Evolutionary conservation across 23 red algal genomes (phyloP).

Genomic region (Gracilaria vermiculophylla): DNA sequence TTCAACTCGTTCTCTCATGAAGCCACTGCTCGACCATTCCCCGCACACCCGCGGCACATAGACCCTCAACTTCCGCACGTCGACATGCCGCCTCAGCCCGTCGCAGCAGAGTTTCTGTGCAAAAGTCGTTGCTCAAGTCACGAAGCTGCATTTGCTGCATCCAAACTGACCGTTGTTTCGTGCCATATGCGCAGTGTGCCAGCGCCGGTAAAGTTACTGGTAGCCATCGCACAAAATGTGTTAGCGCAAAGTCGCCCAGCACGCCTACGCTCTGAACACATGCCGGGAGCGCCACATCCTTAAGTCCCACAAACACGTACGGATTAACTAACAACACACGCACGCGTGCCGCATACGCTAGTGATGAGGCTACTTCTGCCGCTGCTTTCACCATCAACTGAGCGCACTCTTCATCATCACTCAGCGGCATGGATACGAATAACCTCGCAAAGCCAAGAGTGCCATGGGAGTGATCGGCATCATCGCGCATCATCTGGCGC

Average conservation of each 20-base stretch:
- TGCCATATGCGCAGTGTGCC: background rate
- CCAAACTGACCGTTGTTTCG: background rate
- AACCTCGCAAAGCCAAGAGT: background rate
- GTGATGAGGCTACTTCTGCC: background rate
- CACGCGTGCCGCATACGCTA: background rate
- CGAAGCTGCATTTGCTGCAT: constrained; percentile 5
- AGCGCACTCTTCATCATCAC: too few relatives aligned
- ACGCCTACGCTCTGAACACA: background rate
- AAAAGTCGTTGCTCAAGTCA: background rate
- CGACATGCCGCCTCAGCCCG: background rate
- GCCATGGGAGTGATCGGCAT: background rate
- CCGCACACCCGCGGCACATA: background rate
- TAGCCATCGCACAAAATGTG: background rate
- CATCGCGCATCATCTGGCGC: background rate
- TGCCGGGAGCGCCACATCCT: background rate
- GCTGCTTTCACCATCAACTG: background rate
- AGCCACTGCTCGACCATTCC: background rate
- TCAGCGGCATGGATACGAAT: background rate
- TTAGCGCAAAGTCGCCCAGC: background rate
- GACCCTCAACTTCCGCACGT: background rate
- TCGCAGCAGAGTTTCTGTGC: background rate
- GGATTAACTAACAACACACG: background rate
- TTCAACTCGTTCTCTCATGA: background rate
- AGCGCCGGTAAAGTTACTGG: background rate
- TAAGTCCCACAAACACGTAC: background rate